Conservation (phyloP, 2,329 filamentous ascomycete genomes). For the Aspergillus sclerotialis region DNA sequence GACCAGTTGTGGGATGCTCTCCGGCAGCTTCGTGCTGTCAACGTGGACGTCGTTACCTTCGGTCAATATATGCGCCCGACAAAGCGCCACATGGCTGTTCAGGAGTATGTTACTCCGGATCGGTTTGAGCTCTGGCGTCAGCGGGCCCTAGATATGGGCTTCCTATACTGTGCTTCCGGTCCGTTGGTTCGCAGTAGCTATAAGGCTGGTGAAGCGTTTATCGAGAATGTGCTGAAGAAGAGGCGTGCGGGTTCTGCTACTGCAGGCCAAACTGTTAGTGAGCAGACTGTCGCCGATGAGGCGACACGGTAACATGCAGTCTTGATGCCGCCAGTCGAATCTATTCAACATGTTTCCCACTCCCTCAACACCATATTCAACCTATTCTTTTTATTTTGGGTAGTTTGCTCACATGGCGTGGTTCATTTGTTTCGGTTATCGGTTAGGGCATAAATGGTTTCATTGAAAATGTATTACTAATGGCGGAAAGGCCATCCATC, state of each 20-base stretch:
- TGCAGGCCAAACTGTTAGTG: constrained; percentile 18
- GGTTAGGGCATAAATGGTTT: no score
- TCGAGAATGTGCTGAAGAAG: constrained; percentile 95
- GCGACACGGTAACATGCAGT: constrained; percentile 17
- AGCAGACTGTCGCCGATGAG: constrained; percentile 19
- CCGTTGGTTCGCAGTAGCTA: constrained; percentile 91
- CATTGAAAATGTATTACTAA: no score
- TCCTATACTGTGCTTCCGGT: constrained; percentile 91
- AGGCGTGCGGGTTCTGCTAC: constrained; percentile 36
- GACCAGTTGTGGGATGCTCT: constrained; percentile 75
- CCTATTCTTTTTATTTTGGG: neutral
- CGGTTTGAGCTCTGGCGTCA: constrained; percentile 88
- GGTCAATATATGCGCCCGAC: constrained; percentile 99
- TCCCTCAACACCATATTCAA: no score
- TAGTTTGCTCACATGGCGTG: no score
- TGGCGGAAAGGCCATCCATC: no score
- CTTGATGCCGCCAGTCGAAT: neutral
- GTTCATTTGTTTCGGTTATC: no score
- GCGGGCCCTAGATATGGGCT: constrained; percentile 87
- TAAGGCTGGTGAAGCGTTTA: constrained; percentile 97
- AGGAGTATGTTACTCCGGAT: constrained; percentile 87
- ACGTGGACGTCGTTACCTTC: constrained; percentile 94
- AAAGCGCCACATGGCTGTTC: constrained; percentile 94
- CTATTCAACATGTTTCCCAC: neutral
- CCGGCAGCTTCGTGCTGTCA: constrained; percentile 66